These are phyloP conservation scores for Clavaria fumosa DNA, from an alignment of 768 basidiomycete species.

Conservation along the genomic window DNA sequence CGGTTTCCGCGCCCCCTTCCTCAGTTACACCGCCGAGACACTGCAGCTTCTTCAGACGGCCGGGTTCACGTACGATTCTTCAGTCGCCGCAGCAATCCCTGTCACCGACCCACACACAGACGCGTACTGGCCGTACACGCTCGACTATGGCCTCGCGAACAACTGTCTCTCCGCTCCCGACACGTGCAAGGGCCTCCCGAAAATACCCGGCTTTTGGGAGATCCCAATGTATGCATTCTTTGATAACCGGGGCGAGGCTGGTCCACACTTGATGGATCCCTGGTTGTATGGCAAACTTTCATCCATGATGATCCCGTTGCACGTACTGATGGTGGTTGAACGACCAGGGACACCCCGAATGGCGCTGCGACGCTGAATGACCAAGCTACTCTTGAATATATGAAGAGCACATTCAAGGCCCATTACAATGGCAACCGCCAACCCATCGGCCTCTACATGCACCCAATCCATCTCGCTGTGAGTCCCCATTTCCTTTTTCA, in stretches of 20 bases:
- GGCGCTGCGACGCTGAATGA: conserved; percentile 37
- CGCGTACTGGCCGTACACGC: conserved; percentile 73
- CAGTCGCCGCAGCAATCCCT: conserved; percentile 40
- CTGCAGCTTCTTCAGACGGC: conserved; percentile 38
- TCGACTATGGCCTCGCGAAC: conserved; percentile 70
- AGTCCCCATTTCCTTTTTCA: conserved; percentile 10
- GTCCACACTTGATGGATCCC: conserved; percentile 68
- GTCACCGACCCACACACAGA: conserved; percentile 54
- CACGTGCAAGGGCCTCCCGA: conserved; percentile 53
- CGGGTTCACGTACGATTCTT: conserved; percentile 61
- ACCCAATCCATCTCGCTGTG: conserved; percentile 63
- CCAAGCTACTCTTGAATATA: conserved; percentile 48
- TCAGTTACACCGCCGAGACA: conserved; percentile 50
- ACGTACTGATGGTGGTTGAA: background rate
- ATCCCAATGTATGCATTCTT: conserved; percentile 75
- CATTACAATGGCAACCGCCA: conserved; percentile 66
- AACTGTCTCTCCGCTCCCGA: conserved; percentile 43
- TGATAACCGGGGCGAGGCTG: conserved; percentile 36
- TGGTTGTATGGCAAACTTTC: conserved; percentile 43
- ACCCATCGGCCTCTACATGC: conserved; percentile 69
- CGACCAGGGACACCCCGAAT: conserved; percentile 35
- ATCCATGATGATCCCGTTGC: background rate
- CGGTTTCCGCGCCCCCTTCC: conserved; percentile 69
- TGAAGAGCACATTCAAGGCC: conserved; percentile 57
- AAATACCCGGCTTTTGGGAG: conserved; percentile 71